Percentiles rank a stretch among this genome's conserved stretches.
phyloP scores from a whole-genome alignment of 441 rosid species.

The Macaranga tanarius region DNA sequence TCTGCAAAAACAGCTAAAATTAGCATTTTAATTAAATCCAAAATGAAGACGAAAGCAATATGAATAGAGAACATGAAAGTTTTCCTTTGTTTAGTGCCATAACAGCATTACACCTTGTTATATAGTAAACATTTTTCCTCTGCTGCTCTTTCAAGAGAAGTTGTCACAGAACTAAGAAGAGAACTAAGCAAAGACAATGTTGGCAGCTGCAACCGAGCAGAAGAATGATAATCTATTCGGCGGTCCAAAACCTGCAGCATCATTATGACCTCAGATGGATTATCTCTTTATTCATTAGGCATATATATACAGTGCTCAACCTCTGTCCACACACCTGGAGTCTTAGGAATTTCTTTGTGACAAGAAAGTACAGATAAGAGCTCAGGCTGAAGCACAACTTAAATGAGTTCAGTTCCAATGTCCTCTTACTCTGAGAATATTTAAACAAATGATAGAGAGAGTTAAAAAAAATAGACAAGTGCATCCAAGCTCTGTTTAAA shows the following conservation, averaged over 20 bases:
- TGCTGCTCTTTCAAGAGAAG: slow-evolving; percentile 78
- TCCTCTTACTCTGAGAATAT: slow-evolving; percentile 55
- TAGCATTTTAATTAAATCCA: slow-evolving; percentile 6
- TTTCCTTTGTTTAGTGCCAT: slow-evolving; percentile 10
- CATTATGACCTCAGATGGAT: slow-evolving; percentile 19
- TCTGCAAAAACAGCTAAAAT: slow-evolving; percentile 43
- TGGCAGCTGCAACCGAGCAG: slow-evolving; percentile 63
- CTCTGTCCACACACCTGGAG: slow-evolving; percentile 55
- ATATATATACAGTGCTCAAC: background rate
- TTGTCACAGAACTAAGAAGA: slow-evolving; percentile 64
- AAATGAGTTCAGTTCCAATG: slow-evolving; percentile 53
- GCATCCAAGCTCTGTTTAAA: background rate
- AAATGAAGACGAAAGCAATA: slow-evolving; percentile 1
- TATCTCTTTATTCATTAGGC: background rate
- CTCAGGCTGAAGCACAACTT: slow-evolving; percentile 74
- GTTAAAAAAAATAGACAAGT: slow-evolving; percentile 7
- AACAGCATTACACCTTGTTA: slow-evolving; percentile 55
- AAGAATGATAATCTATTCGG: slow-evolving; percentile 38
- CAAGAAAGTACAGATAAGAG: slow-evolving; percentile 78
- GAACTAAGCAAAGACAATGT: slow-evolving; percentile 58
- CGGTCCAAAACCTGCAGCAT: slow-evolving; percentile 55
- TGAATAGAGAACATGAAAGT: background rate
- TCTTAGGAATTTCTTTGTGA: slow-evolving; percentile 72
- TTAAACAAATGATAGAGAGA: slow-evolving; percentile 19
- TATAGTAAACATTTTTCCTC: slow-evolving; percentile 81